Evolutionary conservation across 352 stramenopile genomes (phyloP), one percentile per base, ranked within the genome.

Genomic region (Phytophthora fragariaefolia): DNA sequence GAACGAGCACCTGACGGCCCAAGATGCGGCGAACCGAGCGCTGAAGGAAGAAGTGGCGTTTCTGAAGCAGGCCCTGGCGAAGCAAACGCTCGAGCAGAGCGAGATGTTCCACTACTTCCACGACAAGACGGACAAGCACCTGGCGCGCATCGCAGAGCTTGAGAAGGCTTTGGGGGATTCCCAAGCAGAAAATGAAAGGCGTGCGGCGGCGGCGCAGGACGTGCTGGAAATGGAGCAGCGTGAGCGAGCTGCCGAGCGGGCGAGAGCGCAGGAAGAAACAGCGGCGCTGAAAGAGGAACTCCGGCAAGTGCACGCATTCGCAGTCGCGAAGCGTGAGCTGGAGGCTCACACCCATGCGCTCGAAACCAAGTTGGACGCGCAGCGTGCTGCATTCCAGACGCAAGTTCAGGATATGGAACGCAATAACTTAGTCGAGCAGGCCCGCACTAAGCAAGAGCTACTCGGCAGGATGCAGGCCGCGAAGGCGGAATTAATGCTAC

Each of bases 31-130:
- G 6, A 79, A 79, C 55, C 69, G 62, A 13, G 73, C 58, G 9
- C 18, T 81, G 20, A 82, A 82, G n/a, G 65, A 80, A 6, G 79
- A 91, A 47, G 73, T 78, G 6, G 45, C 61, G 18, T 80, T 89
- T 38, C 48, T 93, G 6, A 84, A 83, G 38, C 55, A 79, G 18
- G 53, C 64, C 26, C 42, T 89, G 47, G 74, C 64, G 13, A 78
- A 73, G 13, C 73, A 80, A 36, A 79, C 63, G 1, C 72, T 77
- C 18, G 81, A 94, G 32, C 78, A 95, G 57, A 87, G 72, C 43
- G 91, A 96, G 24, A 92, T 96, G 68, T 96, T 96, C 58, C 91
- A 91, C 52, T 95, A 96, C 60, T 85, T 96, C 27, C 87, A 96
- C 56, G 77, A 80, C 23, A 95, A 95, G 40, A 80, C 95, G 18